phyloP scores from a whole-genome alignment of 1,284 basidiomycete genomes.

The Cryptococcus wingfieldii region DNA sequence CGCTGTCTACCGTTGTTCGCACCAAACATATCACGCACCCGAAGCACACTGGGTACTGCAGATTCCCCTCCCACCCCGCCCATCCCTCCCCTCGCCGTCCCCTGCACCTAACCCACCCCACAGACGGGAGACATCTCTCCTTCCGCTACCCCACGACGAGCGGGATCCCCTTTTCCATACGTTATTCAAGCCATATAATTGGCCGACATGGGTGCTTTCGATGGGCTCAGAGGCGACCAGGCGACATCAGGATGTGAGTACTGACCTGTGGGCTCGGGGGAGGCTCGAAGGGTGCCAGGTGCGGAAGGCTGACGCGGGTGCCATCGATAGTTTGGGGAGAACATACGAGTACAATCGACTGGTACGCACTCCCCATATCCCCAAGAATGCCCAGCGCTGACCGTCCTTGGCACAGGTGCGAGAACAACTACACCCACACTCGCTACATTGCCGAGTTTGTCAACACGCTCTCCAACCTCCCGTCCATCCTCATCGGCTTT shows the following conservation, averaged over 20 bases:
- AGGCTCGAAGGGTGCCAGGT: neutral
- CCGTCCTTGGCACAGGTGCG: slow-evolving; percentile 33
- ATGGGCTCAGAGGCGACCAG: slow-evolving; percentile 36
- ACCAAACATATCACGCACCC: too few relatives aligned
- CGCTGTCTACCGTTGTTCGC: too few relatives aligned
- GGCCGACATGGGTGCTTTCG: slow-evolving; percentile 41
- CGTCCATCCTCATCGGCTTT: slow-evolving; percentile 48
- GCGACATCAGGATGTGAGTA: slow-evolving; percentile 37
- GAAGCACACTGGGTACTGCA: too few relatives aligned
- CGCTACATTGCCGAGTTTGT: slow-evolving; percentile 49
- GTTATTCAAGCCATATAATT: neutral
- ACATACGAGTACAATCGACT: slow-evolving; percentile 36
- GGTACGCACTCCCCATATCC: slow-evolving; percentile 22
- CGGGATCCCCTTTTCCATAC: too few relatives aligned
- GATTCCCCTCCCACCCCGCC: too few relatives aligned
- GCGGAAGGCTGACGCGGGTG: neutral
- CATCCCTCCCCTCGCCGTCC: too few relatives aligned
- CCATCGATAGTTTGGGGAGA: slow-evolving; percentile 32
- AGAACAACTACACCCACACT: slow-evolving; percentile 44
- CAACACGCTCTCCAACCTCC: slow-evolving; percentile 51
- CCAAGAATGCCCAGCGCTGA: neutral
- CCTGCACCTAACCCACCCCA: too few relatives aligned
- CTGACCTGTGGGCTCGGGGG: neutral
- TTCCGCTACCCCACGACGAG: neutral
- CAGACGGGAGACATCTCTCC: neutral